Conservation (phyloP, 257 asterid species). For the Leonotis leonurus region DNA sequence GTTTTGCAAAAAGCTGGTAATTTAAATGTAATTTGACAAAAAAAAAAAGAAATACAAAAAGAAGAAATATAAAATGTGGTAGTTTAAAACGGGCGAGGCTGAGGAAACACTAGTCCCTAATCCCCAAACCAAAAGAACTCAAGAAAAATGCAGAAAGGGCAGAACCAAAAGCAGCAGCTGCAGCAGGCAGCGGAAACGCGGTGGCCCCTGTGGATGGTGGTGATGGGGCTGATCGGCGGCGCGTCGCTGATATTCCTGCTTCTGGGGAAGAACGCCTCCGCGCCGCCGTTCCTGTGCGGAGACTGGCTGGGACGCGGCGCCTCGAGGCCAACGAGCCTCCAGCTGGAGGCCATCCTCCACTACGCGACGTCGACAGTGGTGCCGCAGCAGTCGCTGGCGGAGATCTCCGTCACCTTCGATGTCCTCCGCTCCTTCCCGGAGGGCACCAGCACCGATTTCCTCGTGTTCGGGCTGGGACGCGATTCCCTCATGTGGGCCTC, state of each 20-base stretch:
- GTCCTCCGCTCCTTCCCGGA: conserved; percentile 28
- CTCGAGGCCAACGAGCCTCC: conserved; percentile 16
- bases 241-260: conserved; percentile 22
- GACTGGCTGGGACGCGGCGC: conserved; percentile 3
- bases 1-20: too few relatives aligned
- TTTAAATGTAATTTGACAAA: too few relatives aligned
- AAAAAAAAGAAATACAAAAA: too few relatives aligned
- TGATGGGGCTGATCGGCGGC: conserved; percentile 39
- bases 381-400: conserved; percentile 48
- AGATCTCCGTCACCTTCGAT: conserved; percentile 36
- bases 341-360: conserved; percentile 41
- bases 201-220: conserved; percentile 23
- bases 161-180: conserved; percentile 6
- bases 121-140: too few relatives aligned
- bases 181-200: conserved; percentile 28
- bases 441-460: conserved; percentile 52
- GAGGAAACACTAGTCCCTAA: too few relatives aligned
- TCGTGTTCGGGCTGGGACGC: conserved; percentile 78
- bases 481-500: conserved; percentile 89
- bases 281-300: conserved; percentile 14
- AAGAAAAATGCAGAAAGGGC: conserved; percentile 27
- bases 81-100: too few relatives aligned
- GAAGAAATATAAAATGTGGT: too few relatives aligned
- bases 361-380: conserved; percentile 49
- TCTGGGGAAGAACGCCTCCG: conserved; percentile 2